Percentiles rank a stretch among this genome's conserved stretches.
Conservation (phyloP, 306 rosid species). For the Prosopis cineraria region DNA sequence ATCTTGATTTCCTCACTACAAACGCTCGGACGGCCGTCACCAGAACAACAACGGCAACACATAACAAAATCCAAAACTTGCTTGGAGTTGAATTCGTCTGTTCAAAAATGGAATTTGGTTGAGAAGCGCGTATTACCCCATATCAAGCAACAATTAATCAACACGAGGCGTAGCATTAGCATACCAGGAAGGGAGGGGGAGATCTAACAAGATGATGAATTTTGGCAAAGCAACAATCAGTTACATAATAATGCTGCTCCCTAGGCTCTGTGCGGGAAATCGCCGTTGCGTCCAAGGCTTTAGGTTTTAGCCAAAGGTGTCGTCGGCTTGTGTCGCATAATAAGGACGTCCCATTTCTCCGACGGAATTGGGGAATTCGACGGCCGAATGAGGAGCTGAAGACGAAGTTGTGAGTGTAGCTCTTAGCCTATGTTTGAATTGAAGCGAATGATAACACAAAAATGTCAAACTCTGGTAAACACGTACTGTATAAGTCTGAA, state of each 20-base stretch:
- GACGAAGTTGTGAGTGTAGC: not conserved
- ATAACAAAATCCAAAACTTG: slow-evolving; percentile 64
- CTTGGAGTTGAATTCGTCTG: slow-evolving; percentile 51
- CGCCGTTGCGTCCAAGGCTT: not conserved
- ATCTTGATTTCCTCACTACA: slow-evolving; percentile 47
- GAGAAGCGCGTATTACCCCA: not conserved
- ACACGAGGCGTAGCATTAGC: not conserved
- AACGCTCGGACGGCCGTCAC: slow-evolving; percentile 45
- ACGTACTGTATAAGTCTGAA: not conserved
- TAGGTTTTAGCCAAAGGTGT: not conserved
- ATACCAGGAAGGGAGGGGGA: not conserved
- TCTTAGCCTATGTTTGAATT: not conserved
- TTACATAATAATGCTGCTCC: not conserved
- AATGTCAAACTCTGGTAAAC: not conserved
- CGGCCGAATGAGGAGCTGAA: not conserved
- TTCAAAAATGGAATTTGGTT: not conserved
- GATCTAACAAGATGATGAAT: slow-evolving; percentile 1
- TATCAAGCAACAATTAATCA: not conserved
- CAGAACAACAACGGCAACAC: slow-evolving; percentile 57
- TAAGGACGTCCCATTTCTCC: not conserved
- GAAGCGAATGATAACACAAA: not conserved
- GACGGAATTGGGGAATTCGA: not conserved
- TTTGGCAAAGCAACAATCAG: not conserved
- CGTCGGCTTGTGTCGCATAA: not conserved
- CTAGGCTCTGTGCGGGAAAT: not conserved